Evolutionary conservation across 2,329 filamentous ascomycete species (phyloP), one percentile per base, ranked within the genome.

Genomic region (Furcasterigmium sp.): DNA sequence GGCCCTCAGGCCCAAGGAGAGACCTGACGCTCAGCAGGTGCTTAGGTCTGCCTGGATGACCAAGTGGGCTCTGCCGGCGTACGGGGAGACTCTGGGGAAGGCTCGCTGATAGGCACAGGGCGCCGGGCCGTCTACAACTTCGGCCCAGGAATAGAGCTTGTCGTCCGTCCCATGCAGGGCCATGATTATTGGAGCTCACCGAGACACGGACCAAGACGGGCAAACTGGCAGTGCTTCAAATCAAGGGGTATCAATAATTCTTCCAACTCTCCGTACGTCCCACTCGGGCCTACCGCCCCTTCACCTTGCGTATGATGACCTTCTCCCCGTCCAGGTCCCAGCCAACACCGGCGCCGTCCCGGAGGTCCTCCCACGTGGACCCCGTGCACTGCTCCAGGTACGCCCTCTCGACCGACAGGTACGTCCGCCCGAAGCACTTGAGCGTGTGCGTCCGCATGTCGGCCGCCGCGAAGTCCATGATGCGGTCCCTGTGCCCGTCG

Each of bases 391-490:
- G 75, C 64, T 93, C 87, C 40, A 95, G 65, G 61, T 84, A 88
- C 4, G 58, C 59, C 46, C 76, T 63, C 42, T 89, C 86, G 8
- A 89, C 83, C 17, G 68, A 79, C 51, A 96, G 66, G 62, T 98
- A 98, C 5, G 84, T 78, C 56, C 82, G 78, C 1, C 89, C 90
- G 43, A 97, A 78, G 59, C 90, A 93, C 69, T 95, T 95, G 53
- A 97, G 69, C 26, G 87, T 81, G 63, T 91, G 85, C 52, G 80
- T 70, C 52, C 85, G 74, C 57, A 96, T 74, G n/a, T 77, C 73
- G 19, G 81, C 77, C 53, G 88, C 86, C 8, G 87, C 86, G 70
- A 83, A 91, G 56, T 89, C 85, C 73, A 97, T 82, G 45, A 98
- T 67, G 44, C 82, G 80, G 29, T 84, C 78, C 60, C 85, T 78